Evolutionary conservation across 2,329 filamentous ascomycete species (phyloP), one percentile per base, ranked within the genome.

Genomic region (Zymoseptoria ardabiliae): DNA sequence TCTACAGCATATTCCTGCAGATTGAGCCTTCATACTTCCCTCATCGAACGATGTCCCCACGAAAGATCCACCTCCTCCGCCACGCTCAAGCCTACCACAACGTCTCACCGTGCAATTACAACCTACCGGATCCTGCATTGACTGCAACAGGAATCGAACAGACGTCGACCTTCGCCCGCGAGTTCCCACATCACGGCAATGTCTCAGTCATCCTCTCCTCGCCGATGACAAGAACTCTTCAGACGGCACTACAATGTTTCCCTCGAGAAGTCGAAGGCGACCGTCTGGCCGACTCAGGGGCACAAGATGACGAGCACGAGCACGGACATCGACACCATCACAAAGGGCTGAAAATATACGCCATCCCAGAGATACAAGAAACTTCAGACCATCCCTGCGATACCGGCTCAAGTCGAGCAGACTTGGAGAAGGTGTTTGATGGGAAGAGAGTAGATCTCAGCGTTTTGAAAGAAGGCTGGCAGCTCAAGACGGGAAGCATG

Each of bases 61-160:
- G 79, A 50, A 62, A 53, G 19, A 77, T 89, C 65, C 84, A 89
- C 73, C 79, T 88, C 65, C 82, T 91, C 68, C 87, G 88, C 74
- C 88, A 91, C 73, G 88, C 86, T 11, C 74, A 79, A 72, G 91
- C 90, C 75, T 85, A 83, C 71, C 92, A 96, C 81, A 96, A 96
- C 74, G 82, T 94, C 70, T 79, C 70, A 63, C 69, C 78, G 23
- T 86, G 82, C 63, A 90, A 92, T 75, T 87, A 92, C 71, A 70
- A 76, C 61, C 78, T 96, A 49, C 85, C 73, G n/a, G 92, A 97
- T 70, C 91, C 92, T 1, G 78, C 84, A 60, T 82, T 96, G 57
- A 96, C 92, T 1, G 78, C 83, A 0, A 79, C 86, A n/a, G 92
- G 92, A 67, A 80, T 86, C 71, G 69, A 84, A 62, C 91, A 97